Conservation (phyloP, 2,329 filamentous ascomycete species). For the Trichoderma asperellum region DNA sequence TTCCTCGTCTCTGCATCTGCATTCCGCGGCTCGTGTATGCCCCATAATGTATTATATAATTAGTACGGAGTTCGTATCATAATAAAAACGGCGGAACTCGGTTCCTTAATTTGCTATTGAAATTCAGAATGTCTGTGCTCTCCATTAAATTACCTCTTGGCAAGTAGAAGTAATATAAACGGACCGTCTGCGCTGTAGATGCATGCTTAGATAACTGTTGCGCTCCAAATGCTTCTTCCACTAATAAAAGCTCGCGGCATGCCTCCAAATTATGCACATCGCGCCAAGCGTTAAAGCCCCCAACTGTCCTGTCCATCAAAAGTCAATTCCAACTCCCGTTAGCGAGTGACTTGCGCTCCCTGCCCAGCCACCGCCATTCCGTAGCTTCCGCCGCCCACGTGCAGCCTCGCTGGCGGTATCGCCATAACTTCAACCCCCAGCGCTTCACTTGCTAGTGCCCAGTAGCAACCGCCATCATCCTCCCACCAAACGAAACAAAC, state of each 20-base stretch:
- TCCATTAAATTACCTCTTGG: neutral
- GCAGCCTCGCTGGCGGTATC: constrained; percentile 11
- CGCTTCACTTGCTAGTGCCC: constrained; percentile 3
- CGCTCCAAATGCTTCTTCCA: neutral
- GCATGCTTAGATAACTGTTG: neutral
- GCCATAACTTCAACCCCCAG: constrained; percentile 26
- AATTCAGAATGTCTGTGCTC: neutral
- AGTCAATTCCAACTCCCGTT: constrained; percentile 19
- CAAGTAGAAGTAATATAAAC: neutral
- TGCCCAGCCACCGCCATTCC: constrained; percentile 27
- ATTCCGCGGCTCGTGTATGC: neutral
- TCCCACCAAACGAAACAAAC: constrained; percentile 27
- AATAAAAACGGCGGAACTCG: neutral
- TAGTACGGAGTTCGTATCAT: constrained; percentile 1
- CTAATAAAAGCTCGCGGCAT: neutral
- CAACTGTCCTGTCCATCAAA: neutral
- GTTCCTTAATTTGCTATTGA: constrained; percentile 7
- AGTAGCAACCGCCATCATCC: constrained; percentile 16
- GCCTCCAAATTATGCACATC: neutral
- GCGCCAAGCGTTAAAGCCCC: neutral
- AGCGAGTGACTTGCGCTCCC: constrained; percentile 24
- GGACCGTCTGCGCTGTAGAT: neutral
- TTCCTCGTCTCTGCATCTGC: neutral
- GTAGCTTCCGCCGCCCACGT: constrained; percentile 23
- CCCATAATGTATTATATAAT: constrained; percentile 1